phyloP scores from a whole-genome alignment of 2,329 filamentous ascomycete genomes.

The Biscogniauxia mediterranea region DNA sequence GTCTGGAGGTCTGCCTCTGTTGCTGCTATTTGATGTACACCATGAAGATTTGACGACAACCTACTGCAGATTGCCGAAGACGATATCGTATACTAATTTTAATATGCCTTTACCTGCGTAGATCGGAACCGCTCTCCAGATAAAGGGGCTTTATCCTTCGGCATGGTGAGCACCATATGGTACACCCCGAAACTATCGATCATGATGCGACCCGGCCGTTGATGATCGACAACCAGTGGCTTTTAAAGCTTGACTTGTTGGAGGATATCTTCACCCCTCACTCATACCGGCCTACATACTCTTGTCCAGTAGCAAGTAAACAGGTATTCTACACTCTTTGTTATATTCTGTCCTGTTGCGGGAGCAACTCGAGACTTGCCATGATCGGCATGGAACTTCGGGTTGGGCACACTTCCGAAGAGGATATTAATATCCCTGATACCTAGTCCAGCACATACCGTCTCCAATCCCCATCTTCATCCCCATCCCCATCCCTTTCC shows the following conservation, averaged over 20 bases:
- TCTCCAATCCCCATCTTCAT: too few species aligned
- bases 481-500: too few species aligned
- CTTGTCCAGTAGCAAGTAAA: background rate
- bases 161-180: too few species aligned
- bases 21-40: background rate
- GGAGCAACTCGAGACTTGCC: background rate
- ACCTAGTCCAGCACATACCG: background rate
- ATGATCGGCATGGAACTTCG: background rate
- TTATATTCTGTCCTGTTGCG: background rate
- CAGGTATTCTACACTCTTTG: background rate
- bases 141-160: too few species aligned
- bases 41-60: background rate
- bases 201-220: background rate
- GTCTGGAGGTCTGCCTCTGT: too few species aligned
- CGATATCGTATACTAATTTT: background rate
- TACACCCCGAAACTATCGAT: background rate
- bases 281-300: too few species aligned
- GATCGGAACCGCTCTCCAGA: background rate
- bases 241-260: background rate
- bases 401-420: background rate
- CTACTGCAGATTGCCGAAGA: background rate
- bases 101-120: background rate
- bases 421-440: background rate
- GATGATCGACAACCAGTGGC: background rate
- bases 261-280: background rate